Percentiles rank a stretch among this genome's conserved stretches.
phyloP scores from a whole-genome alignment of 1,284 basidiomycete species.

The Puccinia triticina region DNA sequence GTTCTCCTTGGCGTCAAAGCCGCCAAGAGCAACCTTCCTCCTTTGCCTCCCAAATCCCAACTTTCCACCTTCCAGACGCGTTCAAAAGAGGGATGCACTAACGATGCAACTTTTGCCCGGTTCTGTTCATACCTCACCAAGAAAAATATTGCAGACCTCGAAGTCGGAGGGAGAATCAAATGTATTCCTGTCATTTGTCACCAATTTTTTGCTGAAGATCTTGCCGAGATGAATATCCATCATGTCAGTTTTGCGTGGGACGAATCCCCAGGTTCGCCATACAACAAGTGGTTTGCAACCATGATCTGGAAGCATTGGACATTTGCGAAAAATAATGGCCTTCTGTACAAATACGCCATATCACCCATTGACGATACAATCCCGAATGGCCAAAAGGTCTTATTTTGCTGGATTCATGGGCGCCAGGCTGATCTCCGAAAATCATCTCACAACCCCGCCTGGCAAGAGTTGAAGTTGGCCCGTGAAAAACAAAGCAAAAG shows the following conservation, averaged over 20 bases:
- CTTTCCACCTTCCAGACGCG: neutral
- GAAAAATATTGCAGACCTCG: neutral
- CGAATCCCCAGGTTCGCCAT: neutral
- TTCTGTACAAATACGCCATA: conserved; percentile 11
- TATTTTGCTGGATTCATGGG: conserved; percentile 14
- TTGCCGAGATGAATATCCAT: neutral
- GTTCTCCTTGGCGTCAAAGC: neutral
- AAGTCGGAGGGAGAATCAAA: conserved; percentile 1
- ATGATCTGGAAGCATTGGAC: conserved; percentile 22
- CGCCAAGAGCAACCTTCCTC: conserved; percentile 3
- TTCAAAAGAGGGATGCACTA: neutral
- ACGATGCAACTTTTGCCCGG: neutral
- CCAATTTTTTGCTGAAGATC: conserved; percentile 18
- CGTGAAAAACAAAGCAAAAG: neutral
- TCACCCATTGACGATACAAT: conserved; percentile 3
- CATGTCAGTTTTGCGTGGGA: conserved; percentile 16
- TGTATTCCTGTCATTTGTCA: conserved; percentile 6
- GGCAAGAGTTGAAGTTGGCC: neutral
- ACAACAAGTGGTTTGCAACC: neutral
- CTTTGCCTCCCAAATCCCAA: neutral
- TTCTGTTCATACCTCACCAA: neutral
- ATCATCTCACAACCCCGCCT: neutral
- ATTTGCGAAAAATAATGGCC: conserved; percentile 5
- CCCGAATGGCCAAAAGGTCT: neutral
- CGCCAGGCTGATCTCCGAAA: neutral